Evolutionary conservation across 305 asterid genomes (phyloP), one percentile per base, ranked within the genome.

Genomic region (Ilex paraguariensis): DNA sequence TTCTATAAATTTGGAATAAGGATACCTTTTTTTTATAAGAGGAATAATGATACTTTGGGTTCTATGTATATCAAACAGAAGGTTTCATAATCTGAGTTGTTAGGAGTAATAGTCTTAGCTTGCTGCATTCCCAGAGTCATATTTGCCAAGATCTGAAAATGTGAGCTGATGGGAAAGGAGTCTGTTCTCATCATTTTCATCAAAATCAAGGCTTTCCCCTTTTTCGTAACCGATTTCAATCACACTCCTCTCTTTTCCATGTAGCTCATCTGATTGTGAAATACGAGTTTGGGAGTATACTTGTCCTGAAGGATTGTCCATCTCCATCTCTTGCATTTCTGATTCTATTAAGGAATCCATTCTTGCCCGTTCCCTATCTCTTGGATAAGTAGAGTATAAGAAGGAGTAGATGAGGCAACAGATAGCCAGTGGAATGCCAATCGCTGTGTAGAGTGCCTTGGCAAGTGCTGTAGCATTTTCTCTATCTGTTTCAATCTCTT

Each of bases 291-390:
- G 75, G 7, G 58, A n/a, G 30, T 60, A 67, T 32, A 70, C 77
- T 56, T 81, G 79, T 16, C 63, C 77, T 5, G 64, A 31, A 56
- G 54, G 72, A 51, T 69, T 42, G 3, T 66, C 79, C 1, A 55
- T 56, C 55, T 82, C 84, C 1, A 81, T 73, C 21, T 71, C 66
- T 62, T 69, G 77, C 81, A 76, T 57, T 57, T 75, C 83, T 0
- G 79, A 72, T 49, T 81, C 87, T 49, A 81, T 72, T 13, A 83
- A 63, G 33, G 87, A 84, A 12, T 70, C 79, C 93, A 81, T 85
- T 66, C 73, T 83, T 7, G 91, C 94, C 7, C 89, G 75, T n/a
- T 89, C 95, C 33, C 97, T 75, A 61, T 90, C 94, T 70, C 84
- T 73, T 0, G 90, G 97, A 54, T 87, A 90, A 0, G 97, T 83